Evolutionary conservation across 257 asterid genomes (phyloP).

Genomic region (Capsicum baccatum): DNA sequence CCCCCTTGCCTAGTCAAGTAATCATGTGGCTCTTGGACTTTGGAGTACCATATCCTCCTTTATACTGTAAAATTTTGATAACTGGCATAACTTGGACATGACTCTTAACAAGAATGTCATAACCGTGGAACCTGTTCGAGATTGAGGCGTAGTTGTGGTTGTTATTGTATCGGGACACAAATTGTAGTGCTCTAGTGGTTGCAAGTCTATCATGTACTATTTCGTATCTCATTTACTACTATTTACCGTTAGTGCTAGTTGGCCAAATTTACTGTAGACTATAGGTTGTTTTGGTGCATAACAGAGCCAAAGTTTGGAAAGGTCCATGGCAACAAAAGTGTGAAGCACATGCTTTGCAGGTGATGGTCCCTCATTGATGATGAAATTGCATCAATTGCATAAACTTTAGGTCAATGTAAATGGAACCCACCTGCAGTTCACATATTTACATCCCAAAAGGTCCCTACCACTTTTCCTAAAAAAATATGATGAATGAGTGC

Average conservation of each 20-base stretch:
- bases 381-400: conserved; percentile 21
- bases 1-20: not conserved
- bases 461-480: conserved; percentile 23
- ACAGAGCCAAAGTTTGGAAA: conserved; percentile 7
- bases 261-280: not conserved
- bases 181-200: not conserved
- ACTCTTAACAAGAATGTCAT: not conserved
- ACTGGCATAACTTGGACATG: not conserved
- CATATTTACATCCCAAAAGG: conserved; percentile 19
- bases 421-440: conserved; percentile 25
- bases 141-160: not conserved
- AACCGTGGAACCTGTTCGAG: not conserved
- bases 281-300: not conserved
- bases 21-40: not conserved
- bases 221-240: not conserved
- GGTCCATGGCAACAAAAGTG: conserved; percentile 16
- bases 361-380: conserved; percentile 26
- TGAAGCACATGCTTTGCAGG: conserved; percentile 28
- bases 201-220: not conserved
- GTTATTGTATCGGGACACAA: not conserved
- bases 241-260: not conserved
- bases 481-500: not conserved
- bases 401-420: conserved; percentile 21
- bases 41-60: not conserved
- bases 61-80: not conserved